A percentile compares a stretch with the other conserved stretches of the same genome.
phyloP scores from a whole-genome alignment of 2,329 filamentous ascomycete genomes.

The Colletotrichum horii region DNA sequence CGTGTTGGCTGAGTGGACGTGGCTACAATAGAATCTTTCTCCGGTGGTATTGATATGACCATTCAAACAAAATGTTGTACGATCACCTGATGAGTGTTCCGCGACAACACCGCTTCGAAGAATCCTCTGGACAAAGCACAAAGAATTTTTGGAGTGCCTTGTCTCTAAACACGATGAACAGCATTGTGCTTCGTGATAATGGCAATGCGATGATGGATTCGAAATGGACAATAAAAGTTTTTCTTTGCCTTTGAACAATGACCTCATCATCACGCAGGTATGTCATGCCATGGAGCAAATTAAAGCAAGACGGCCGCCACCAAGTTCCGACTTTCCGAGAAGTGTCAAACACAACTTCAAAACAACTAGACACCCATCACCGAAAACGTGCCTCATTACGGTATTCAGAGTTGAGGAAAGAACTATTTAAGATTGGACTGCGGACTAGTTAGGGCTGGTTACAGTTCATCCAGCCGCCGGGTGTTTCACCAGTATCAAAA shows the following conservation, averaged over 20 bases:
- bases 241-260: neutral
- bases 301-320: neutral
- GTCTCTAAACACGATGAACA: neutral
- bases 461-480: neutral
- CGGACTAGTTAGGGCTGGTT: neutral
- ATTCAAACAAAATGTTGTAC: neutral
- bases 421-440: neutral
- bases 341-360: neutral
- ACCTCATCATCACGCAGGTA: neutral
- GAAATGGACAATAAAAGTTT: neutral
- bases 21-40: neutral
- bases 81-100: neutral
- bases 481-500: neutral
- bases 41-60: fast-evolving
- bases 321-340: neutral
- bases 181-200: neutral
- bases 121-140: neutral
- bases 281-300: neutral
- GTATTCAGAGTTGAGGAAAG: neutral
- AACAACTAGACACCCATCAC: neutral
- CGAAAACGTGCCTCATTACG: neutral
- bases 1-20: neutral
- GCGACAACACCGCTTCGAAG: neutral
- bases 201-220: neutral
- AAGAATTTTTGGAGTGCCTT: neutral